phyloP scores from a whole-genome alignment of 768 basidiomycete species.

The Daedaleopsis sinensis region DNA sequence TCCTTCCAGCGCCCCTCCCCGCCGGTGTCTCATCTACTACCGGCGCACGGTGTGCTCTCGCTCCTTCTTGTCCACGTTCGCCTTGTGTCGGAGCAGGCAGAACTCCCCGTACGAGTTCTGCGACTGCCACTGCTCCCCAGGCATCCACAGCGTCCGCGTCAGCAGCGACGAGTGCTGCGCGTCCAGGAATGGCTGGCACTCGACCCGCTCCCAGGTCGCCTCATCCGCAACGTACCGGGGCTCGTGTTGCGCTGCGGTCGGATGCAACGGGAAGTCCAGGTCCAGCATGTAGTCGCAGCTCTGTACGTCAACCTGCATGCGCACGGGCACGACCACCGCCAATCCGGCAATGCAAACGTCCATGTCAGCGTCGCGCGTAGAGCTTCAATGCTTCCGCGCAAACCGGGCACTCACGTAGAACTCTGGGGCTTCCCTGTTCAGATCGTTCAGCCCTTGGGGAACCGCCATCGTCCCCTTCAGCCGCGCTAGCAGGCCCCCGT shows the following conservation, averaged over 20 bases:
- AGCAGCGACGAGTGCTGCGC: constrained; percentile 69
- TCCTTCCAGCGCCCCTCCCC: background rate
- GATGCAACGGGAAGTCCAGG: constrained; percentile 79
- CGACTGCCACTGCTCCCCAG: constrained; percentile 66
- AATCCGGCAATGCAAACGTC: constrained; percentile 3
- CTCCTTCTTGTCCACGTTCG: constrained; percentile 34
- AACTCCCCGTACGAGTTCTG: constrained; percentile 87
- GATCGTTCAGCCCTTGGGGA: constrained; percentile 78
- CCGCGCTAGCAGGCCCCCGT: constrained; percentile 48
- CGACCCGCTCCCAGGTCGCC: constrained; percentile 78
- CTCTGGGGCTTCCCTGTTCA: constrained; percentile 77
- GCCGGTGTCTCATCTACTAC: constrained; percentile 4
- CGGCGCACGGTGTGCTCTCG: constrained; percentile 21
- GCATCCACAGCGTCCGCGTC: constrained; percentile 81
- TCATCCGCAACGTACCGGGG: constrained; percentile 77
- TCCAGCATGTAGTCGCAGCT: constrained; percentile 92
- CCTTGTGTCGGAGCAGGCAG: constrained; percentile 77
- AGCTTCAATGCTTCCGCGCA: constrained; percentile 4
- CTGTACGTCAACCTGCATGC: constrained; percentile 61
- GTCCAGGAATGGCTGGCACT: constrained; percentile 85
- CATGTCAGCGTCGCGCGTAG: constrained; percentile 4
- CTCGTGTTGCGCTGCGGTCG: constrained; percentile 57
- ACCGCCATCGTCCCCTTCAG: constrained; percentile 63
- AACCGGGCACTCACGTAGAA: constrained; percentile 67
- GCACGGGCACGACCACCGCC: constrained; percentile 5